Conservation (phyloP, 1,284 basidiomycete species). For the Xerocomus nothofagi region DNA sequence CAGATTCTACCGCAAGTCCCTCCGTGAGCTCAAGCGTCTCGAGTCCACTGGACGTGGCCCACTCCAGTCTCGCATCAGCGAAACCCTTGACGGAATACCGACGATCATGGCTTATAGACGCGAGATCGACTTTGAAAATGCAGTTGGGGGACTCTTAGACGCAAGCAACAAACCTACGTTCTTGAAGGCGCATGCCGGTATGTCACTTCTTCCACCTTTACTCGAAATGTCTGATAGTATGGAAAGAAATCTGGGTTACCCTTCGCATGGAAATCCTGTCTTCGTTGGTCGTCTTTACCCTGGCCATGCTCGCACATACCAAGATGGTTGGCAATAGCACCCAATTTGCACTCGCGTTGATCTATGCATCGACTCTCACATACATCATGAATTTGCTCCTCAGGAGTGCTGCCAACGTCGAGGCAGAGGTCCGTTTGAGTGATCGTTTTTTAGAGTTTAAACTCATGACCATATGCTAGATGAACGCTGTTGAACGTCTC, state of each 20-base stretch:
- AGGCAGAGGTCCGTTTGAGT: constrained; percentile 28
- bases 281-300: constrained; percentile 24
- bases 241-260: constrained; percentile 35
- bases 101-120: constrained; percentile 34
- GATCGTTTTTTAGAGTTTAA: not conserved
- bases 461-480: constrained; percentile 20
- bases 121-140: constrained; percentile 26
- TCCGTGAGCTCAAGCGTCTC: constrained; percentile 34
- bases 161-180: constrained; percentile 32
- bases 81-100: constrained; percentile 33
- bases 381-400: constrained; percentile 36
- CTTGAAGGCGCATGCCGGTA: constrained; percentile 28
- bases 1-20: constrained; percentile 32
- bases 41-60: constrained; percentile 32
- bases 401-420: constrained; percentile 30
- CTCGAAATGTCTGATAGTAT: constrained; percentile 5
- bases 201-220: constrained; percentile 2
- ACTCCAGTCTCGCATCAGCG: constrained; percentile 32
- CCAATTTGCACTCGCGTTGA: constrained; percentile 31
- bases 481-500: constrained; percentile 35
- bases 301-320: constrained; percentile 33
- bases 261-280: constrained; percentile 34
- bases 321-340: constrained; percentile 23
- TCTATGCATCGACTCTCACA: constrained; percentile 29
- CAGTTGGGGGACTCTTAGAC: constrained; percentile 24